Percentiles rank a stretch among this genome's conserved stretches.
Conservation (phyloP, 768 basidiomycete genomes). For the Pleurotus tuoliensis region DNA sequence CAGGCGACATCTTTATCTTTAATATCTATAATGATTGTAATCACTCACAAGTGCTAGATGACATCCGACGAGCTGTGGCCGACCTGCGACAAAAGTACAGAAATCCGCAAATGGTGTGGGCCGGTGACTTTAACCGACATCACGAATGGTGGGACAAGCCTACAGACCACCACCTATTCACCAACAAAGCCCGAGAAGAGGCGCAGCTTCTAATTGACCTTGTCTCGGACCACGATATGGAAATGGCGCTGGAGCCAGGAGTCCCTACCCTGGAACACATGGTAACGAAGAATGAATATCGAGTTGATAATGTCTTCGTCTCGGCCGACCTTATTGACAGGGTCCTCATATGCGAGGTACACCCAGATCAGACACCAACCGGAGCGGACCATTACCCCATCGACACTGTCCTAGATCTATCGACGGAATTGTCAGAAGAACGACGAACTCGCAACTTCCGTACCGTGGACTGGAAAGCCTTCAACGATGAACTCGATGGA, state of each 20-base stretch:
- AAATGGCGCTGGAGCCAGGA: constrained; percentile 27
- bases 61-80: background rate
- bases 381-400: constrained; percentile 41
- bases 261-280: constrained; percentile 29
- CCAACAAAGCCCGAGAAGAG: constrained; percentile 12
- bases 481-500: constrained; percentile 16
- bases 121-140: constrained; percentile 38
- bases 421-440: background rate
- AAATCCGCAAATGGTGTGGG: constrained; percentile 22
- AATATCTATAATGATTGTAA: constrained; percentile 23
- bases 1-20: constrained; percentile 17
- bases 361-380: constrained; percentile 10
- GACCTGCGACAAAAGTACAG: background rate
- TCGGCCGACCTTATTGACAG: constrained; percentile 12
- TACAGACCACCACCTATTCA: constrained; percentile 30
- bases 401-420: constrained; percentile 21
- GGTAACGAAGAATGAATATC: constrained; percentile 26
- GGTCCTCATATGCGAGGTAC: constrained; percentile 24
- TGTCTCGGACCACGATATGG: constrained; percentile 21
- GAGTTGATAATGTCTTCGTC: constrained; percentile 42
- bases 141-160: constrained; percentile 36
- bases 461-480: constrained; percentile 25
- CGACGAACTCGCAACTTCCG: constrained; percentile 19
- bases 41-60: background rate
- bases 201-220: constrained; percentile 24